Base-by-base conservation (phyloP, 2,329 filamentous ascomycete species). In the Chrysosporium queenslandicum region DNA sequence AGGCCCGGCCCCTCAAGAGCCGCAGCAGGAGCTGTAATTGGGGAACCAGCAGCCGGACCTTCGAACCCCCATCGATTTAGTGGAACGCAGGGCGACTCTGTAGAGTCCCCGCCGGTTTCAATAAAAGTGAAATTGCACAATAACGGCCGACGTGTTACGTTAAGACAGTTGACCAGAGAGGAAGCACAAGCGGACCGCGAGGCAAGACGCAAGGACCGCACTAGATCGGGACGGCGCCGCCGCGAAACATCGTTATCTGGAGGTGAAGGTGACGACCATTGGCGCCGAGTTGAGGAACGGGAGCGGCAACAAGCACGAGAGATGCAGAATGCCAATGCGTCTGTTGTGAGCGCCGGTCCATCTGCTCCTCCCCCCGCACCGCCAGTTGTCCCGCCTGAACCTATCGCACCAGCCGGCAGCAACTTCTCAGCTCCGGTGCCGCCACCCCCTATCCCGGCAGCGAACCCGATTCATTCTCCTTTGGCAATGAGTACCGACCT, bases 101-200 rank as follows among this genome's bases (percentile, higher is more conserved):
- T 74, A 27, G 71, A 71, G 21, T 79, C 77, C 0, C 79, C 78
- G n/a, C 78, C 79, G 2, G 78, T 82, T 43, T 80, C 77, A 27
- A 75, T 84, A 52, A 81, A 82, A 63, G 75, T 83, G 39, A 81
- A 81, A 61, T 80, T 82, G 74, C 79, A 82, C 64, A 76, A 77
- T 53, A 79, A 83, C 57, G 79, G 79, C 21, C 74, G 79, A 6
- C 77, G 81, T 59, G 79, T 84, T 32, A 84, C 81, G 2, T 70
- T 84, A 6, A 73, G 80, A 25, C 71, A 79, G 11, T 67, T 84
- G 23, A 80, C 78, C 9, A 77, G 81, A 59, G 76, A 81, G 66
- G 80, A 83, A 69, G 79, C 79, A 12, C 77, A 77, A 8, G 78
- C 78, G 5, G 77, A 78, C 56, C 75, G 79, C 25, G 76, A 79